Evolutionary conservation across 495 filamentous ascomycete genomes (phyloP).

Genomic region (Penicillium fimorum): DNA sequence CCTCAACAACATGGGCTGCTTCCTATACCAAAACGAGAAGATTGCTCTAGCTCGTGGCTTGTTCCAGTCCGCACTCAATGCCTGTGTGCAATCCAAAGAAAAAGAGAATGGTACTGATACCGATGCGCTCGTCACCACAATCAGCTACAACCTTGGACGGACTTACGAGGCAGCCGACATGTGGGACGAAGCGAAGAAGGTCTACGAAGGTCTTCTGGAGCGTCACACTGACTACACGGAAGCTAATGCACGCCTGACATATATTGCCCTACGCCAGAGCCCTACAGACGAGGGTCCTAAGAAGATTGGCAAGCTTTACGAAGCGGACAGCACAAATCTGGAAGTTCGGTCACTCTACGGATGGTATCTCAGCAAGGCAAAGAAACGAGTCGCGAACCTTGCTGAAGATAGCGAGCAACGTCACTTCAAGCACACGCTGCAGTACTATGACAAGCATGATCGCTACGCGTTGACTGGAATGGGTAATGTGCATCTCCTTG

Average conservation of each 20-base stretch:
- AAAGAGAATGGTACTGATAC: conserved; percentile 64
- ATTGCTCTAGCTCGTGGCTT: conserved; percentile 75
- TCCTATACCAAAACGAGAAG: conserved; percentile 84
- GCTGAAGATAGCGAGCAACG: conserved; percentile 87
- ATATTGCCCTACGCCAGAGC: conserved; percentile 80
- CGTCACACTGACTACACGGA: conserved; percentile 90
- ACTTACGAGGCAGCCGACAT: conserved; percentile 85
- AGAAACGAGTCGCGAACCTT: conserved; percentile 74
- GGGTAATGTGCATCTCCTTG: conserved; percentile 86
- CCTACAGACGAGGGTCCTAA: conserved; percentile 85
- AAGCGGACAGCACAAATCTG: conserved; percentile 73
- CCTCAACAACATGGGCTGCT: conserved; percentile 95
- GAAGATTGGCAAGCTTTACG: conserved; percentile 74
- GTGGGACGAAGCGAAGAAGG: conserved; percentile 76
- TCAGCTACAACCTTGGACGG: conserved; percentile 95
- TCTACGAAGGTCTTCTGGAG: conserved; percentile 79
- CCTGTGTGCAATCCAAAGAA: conserved; percentile 72
- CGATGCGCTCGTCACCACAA: conserved; percentile 87
- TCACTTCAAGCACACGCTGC: conserved; percentile 93
- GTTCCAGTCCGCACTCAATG: conserved; percentile 83
- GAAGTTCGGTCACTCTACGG: conserved; percentile 90
- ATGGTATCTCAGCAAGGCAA: conserved; percentile 87
- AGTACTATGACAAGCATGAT: conserved; percentile 94
- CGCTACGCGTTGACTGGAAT: conserved; percentile 91
- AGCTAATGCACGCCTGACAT: conserved; percentile 80